These are phyloP conservation scores for Pulveroboletus sp. DNA, from an alignment of 768 basidiomycete genomes.

Conservation along the genomic window DNA sequence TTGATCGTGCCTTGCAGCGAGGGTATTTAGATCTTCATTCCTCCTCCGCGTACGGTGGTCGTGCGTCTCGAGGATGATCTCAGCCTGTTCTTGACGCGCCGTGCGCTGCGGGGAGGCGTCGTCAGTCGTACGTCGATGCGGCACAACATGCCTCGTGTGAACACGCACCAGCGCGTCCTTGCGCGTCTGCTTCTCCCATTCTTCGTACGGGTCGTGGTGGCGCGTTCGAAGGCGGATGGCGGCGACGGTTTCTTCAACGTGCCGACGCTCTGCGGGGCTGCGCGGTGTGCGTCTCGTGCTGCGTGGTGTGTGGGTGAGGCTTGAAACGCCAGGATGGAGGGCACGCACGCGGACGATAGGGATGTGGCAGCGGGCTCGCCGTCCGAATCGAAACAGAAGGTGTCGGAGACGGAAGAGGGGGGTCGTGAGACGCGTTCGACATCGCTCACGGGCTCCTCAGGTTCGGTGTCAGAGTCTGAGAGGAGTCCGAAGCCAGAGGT, in stretches of 20 bases:
- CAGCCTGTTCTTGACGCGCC: conserved; percentile 34
- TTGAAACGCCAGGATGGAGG: conserved; percentile 1
- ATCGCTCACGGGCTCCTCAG: conserved; percentile 35
- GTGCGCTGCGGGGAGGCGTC: conserved; percentile 28
- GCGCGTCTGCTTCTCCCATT: conserved; percentile 46
- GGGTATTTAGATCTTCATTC: conserved; percentile 24
- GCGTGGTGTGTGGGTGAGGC: neutral
- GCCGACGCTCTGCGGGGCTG: conserved; percentile 31
- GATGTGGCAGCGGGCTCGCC: conserved; percentile 33
- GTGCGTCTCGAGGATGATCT: conserved; percentile 17
- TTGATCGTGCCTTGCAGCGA: conserved; percentile 41
- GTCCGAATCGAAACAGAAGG: conserved; percentile 43
- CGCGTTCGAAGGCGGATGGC: conserved; percentile 42
- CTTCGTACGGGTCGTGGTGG: conserved; percentile 46
- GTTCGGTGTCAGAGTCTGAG: conserved; percentile 42
- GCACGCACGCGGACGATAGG: conserved; percentile 39
- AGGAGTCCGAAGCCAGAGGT: conserved; percentile 53
- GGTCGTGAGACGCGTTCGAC: conserved; percentile 31
- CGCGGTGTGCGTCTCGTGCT: conserved; percentile 21
- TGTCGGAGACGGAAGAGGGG: conserved; percentile 37
- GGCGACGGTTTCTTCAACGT: conserved; percentile 44
- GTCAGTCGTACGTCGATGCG: neutral
- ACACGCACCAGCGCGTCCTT: conserved; percentile 44
- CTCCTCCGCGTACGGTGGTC: conserved; percentile 9
- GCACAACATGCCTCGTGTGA: neutral